Evolutionary conservation across 164 flowering plant species (phyloP).

Genomic region (Brasenia schreberi): DNA sequence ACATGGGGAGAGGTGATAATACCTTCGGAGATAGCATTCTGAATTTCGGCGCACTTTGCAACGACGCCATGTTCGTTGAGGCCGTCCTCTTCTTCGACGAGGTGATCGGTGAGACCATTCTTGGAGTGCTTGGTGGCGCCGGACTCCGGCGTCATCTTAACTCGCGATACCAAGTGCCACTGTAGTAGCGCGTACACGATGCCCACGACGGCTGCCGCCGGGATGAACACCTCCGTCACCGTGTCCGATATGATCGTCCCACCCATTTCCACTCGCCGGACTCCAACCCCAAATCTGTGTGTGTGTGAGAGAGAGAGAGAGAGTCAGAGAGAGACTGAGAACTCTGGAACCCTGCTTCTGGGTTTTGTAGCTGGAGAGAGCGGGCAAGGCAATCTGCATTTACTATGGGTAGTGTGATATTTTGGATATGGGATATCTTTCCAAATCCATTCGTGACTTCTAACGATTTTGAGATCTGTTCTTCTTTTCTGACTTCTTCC

Average conservation of each 20-base stretch:
- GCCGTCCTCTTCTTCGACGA: slow-evolving; percentile 63
- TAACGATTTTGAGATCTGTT: no score
- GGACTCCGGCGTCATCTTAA: slow-evolving; percentile 30
- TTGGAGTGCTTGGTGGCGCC: slow-evolving; percentile 11
- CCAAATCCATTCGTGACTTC: no score
- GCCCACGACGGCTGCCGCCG: slow-evolving; percentile 46
- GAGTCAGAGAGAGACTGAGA: not conserved
- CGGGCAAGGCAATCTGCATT: no score
- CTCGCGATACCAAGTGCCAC: slow-evolving; percentile 36
- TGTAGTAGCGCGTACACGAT: slow-evolving; percentile 41
- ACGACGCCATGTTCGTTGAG: slow-evolving; percentile 52
- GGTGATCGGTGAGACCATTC: slow-evolving; percentile 30
- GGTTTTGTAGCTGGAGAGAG: no score
- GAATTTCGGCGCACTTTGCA: slow-evolving; percentile 52
- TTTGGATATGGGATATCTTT: no score
- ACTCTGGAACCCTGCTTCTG: no score
- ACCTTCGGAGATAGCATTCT: slow-evolving; percentile 63
- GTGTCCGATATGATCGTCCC: slow-evolving; percentile 36
- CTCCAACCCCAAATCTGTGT: not conserved
- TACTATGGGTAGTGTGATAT: no score
- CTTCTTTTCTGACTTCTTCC: no score
- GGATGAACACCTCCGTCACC: slow-evolving; percentile 38
- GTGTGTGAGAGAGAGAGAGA: not conserved
- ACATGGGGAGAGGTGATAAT: not conserved
- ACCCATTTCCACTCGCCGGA: slow-evolving; percentile 16